Conservation (phyloP, 2,329 filamentous ascomycete genomes). For the Botrytis sinoallii region DNA sequence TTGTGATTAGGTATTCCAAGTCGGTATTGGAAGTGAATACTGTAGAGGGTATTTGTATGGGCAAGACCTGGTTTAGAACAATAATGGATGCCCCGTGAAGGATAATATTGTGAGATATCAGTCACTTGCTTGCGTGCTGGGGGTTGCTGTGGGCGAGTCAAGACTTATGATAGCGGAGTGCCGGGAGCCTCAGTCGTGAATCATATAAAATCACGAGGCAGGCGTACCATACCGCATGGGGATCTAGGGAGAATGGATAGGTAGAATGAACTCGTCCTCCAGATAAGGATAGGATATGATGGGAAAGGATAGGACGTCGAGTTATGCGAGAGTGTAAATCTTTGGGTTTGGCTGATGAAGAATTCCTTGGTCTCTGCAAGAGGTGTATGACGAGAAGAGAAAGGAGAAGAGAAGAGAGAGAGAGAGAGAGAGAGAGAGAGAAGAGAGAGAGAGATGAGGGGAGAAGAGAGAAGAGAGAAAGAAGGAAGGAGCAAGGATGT, state of each 20-base stretch:
- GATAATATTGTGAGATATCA: constrained; percentile 18
- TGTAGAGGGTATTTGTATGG: background rate
- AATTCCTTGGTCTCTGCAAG: background rate
- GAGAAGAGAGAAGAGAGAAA: background rate
- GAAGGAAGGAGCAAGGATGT: background rate
- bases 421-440: background rate
- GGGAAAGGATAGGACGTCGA: background rate
- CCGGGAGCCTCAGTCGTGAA: background rate
- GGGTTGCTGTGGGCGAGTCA: constrained; percentile 8
- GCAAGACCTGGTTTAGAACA: constrained; percentile 1
- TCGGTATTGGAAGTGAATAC: background rate
- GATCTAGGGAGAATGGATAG: background rate
- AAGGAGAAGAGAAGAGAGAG: background rate
- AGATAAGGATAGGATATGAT: background rate
- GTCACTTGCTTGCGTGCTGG: constrained; percentile 7
- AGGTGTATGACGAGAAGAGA: background rate
- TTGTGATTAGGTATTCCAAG: background rate
- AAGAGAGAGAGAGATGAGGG: background rate
- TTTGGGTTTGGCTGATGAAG: background rate
- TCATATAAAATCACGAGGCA: constrained; percentile 2
- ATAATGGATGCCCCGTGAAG: background rate
- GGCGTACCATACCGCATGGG: background rate
- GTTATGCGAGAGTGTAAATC: background rate
- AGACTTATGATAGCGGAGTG: background rate
- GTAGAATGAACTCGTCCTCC: background rate